A percentile compares a stretch with the other conserved stretches of the same genome.
Conservation (phyloP, 768 basidiomycete genomes). For the Asterophora parasitica region DNA sequence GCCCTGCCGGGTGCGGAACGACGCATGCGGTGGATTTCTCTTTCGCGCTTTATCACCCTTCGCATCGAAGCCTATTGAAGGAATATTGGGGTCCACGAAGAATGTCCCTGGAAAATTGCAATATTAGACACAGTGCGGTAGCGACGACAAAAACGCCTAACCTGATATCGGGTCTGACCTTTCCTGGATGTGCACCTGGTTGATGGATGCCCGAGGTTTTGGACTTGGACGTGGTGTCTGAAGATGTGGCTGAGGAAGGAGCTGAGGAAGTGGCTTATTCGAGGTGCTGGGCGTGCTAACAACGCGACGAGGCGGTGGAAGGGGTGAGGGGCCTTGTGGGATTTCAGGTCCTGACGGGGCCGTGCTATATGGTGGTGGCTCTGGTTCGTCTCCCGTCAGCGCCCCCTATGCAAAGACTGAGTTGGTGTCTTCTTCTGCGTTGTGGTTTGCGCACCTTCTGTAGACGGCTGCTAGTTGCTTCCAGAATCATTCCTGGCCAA, state of each 20-base stretch:
- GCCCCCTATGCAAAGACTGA: neutral
- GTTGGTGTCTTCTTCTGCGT: too few species aligned
- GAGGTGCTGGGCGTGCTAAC: neutral
- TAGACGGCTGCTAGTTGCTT: neutral
- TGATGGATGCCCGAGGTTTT: slow-evolving; percentile 2
- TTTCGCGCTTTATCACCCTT: slow-evolving; percentile 23
- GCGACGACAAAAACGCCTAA: neutral
- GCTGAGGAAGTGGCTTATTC: neutral
- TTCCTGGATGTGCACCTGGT: slow-evolving; percentile 13
- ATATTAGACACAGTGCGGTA: neutral
- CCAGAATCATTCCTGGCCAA: slow-evolving; percentile 2
- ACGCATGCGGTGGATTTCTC: slow-evolving; percentile 31
- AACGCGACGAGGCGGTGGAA: neutral
- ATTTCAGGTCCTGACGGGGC: neutral
- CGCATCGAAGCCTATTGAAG: slow-evolving; percentile 21
- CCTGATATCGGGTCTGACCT: slow-evolving; percentile 9
- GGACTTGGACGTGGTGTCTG: neutral
- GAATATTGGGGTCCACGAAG: slow-evolving; percentile 33
- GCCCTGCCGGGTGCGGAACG: slow-evolving; percentile 38
- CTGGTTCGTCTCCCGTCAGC: slow-evolving; percentile 4
- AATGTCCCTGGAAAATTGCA: slow-evolving; percentile 31
- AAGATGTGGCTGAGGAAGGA: neutral
- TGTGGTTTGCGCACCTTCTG: slow-evolving; percentile 1
- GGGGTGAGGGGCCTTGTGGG: neutral
- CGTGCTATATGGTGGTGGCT: slow-evolving; percentile 11